phyloP scores from a whole-genome alignment of 805 yeast genomes.

The Blastobotrys attinorum region DNA sequence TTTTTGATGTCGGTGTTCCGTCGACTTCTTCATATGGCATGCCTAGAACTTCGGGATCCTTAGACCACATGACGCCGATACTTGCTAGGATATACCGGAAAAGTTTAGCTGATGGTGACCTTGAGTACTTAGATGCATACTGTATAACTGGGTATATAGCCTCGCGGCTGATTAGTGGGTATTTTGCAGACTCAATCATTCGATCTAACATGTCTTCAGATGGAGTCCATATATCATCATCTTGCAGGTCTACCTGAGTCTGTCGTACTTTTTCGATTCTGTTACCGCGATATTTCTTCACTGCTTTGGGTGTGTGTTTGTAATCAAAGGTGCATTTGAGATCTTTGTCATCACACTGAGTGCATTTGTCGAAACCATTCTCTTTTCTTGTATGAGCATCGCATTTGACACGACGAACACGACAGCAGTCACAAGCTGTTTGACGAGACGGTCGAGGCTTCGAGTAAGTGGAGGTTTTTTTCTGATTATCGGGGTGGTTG shows the following conservation, averaged over 20 bases:
- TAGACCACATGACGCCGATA: too few relatives aligned
- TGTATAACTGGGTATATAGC: neutral
- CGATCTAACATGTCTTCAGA: neutral
- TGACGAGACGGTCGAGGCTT: neutral
- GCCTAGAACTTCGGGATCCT: too few relatives aligned
- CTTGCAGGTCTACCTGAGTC: neutral
- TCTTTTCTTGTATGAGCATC: neutral
- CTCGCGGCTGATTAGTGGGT: neutral
- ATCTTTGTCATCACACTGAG: neutral
- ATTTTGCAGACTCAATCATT: neutral
- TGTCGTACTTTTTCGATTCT: neutral
- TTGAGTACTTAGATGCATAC: neutral
- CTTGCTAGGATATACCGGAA: too few relatives aligned
- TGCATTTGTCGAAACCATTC: neutral
- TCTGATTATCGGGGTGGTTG: neutral
- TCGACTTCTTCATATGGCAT: too few relatives aligned
- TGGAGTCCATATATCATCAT: neutral
- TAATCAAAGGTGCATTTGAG: neutral
- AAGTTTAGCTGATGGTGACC: neutral
- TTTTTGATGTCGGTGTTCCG: too few relatives aligned
- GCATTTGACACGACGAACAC: neutral
- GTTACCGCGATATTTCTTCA: neutral
- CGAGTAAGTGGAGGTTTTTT: neutral
- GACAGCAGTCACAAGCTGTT: neutral
- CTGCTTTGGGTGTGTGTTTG: neutral